phyloP scores from a whole-genome alignment of 2,329 filamentous ascomycete genomes.

The Fragosphaeria purpurea region DNA sequence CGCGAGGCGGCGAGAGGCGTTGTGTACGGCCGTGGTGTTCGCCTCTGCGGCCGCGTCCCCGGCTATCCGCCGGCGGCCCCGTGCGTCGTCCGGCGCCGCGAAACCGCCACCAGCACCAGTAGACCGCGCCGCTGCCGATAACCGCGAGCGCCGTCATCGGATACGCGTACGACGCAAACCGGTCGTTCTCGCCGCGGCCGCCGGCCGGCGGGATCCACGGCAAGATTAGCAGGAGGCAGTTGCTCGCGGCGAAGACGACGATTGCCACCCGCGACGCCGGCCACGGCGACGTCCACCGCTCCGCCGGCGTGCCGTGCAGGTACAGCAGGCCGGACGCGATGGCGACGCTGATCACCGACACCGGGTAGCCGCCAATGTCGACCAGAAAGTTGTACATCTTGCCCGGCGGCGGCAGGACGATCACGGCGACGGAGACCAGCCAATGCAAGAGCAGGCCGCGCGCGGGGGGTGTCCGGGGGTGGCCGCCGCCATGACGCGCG shows the following conservation, averaged over 20 bases:
- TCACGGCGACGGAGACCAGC: constrained; percentile 48
- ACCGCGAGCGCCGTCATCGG: constrained; percentile 25
- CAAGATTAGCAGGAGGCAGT: constrained; percentile 24
- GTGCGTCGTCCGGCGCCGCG: not conserved
- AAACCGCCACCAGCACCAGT: constrained; percentile 26
- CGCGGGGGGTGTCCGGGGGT: constrained; percentile 17
- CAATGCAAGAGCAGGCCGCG: constrained; percentile 46
- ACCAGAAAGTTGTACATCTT: constrained; percentile 29
- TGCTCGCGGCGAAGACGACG: constrained; percentile 21
- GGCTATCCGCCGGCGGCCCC: not conserved
- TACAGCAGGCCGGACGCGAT: constrained; percentile 24
- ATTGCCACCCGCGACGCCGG: constrained; percentile 20
- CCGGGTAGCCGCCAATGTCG: constrained; percentile 27
- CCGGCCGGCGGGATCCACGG: constrained; percentile 25
- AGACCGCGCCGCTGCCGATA: constrained; percentile 22
- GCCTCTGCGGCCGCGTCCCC: not conserved
- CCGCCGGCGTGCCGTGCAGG: constrained; percentile 19
- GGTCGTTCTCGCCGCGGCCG: constrained; percentile 14
- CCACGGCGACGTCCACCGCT: constrained; percentile 22
- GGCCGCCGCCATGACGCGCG: constrained; percentile 1
- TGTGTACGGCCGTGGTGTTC: no score
- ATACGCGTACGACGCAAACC: constrained; percentile 27
- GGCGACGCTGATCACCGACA: constrained; percentile 24
- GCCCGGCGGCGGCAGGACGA: constrained; percentile 37
- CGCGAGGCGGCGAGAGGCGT: not conserved